Conservation (phyloP, 129 eudicot genomes). For the Artemisia tridentata region DNA sequence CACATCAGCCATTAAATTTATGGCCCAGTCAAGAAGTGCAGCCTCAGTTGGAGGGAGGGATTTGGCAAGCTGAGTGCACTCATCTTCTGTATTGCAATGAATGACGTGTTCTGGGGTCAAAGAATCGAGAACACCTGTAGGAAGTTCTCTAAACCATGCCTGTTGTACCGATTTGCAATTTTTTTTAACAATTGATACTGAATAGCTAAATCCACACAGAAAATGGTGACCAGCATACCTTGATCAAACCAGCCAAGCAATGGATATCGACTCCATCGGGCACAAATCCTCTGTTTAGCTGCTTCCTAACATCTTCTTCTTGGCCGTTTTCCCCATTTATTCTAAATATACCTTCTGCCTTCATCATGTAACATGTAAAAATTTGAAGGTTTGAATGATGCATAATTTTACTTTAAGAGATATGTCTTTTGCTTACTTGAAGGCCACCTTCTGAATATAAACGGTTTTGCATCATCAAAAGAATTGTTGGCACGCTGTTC, state of each 20-base stretch:
- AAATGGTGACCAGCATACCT: slow-evolving; percentile 36
- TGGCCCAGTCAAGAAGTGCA: slow-evolving; percentile 85
- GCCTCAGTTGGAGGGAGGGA: slow-evolving; percentile 73
- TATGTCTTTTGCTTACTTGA: slow-evolving; percentile 46
- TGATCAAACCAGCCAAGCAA: slow-evolving; percentile 87
- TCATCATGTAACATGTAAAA: neutral
- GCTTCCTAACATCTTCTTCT: slow-evolving; percentile 68
- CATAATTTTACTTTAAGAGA: neutral
- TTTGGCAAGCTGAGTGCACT: slow-evolving; percentile 60
- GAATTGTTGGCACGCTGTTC: slow-evolving; percentile 86
- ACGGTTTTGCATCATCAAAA: slow-evolving; percentile 73
- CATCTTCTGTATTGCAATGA: slow-evolving; percentile 88
- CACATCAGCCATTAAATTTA: slow-evolving; percentile 91
- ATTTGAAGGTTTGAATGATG: neutral
- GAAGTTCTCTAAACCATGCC: slow-evolving; percentile 99
- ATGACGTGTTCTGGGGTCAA: slow-evolving; percentile 84
- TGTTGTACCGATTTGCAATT: slow-evolving; percentile 17
- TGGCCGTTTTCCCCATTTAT: slow-evolving; percentile 75
- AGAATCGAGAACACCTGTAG: slow-evolving; percentile 82
- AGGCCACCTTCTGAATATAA: slow-evolving; percentile 86
- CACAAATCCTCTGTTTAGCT: slow-evolving; percentile 69
- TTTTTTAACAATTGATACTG: neutral
- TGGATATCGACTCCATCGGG: slow-evolving; percentile 84
- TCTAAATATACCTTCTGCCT: slow-evolving; percentile 96
- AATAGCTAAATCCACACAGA: neutral